Conservation (phyloP, 1,284 basidiomycete genomes). For the Cystobasidium slooffiae region DNA sequence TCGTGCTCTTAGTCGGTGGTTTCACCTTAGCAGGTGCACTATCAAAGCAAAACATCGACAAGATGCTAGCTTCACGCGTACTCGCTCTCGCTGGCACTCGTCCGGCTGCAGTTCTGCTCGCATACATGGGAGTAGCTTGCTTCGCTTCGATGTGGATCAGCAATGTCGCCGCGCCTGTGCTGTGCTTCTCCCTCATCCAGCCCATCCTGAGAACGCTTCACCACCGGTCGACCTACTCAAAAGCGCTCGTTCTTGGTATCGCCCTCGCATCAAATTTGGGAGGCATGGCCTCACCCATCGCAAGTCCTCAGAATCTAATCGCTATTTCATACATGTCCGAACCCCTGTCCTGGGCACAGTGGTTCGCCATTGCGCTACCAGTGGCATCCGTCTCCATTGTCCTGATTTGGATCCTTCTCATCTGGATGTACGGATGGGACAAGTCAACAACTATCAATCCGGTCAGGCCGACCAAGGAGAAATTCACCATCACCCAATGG, state of each 20-base stretch:
- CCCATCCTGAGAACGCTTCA: constrained; percentile 93
- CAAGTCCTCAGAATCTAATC: constrained; percentile 96
- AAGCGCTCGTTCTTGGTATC: constrained; percentile 91
- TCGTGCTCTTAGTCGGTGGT: constrained; percentile 90
- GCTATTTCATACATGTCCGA: constrained; percentile 87
- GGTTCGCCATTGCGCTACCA: constrained; percentile 93
- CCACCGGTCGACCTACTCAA: constrained; percentile 81
- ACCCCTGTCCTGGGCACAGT: constrained; percentile 82
- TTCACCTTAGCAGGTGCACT: constrained; percentile 97
- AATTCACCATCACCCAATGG: constrained; percentile 82
- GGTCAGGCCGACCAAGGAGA: constrained; percentile 77
- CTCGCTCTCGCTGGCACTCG: constrained; percentile 85
- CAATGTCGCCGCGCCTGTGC: constrained; percentile 95
- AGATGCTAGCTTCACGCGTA: constrained; percentile 83
- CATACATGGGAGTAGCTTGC: constrained; percentile 95
- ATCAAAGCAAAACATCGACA: constrained; percentile 96
- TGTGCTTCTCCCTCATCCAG: constrained; percentile 97
- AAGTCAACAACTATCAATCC: constrained; percentile 78
- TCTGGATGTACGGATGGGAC: constrained; percentile 84
- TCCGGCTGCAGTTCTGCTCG: constrained; percentile 83
- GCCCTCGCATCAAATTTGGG: constrained; percentile 97
- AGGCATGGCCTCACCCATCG: constrained; percentile 60
- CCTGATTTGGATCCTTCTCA: constrained; percentile 87
- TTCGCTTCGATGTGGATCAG: constrained; percentile 99
- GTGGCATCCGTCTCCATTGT: constrained; percentile 84